Evolutionary conservation across 2,329 filamentous ascomycete genomes (phyloP).

Genomic region (Pezizomycotina sp.): DNA sequence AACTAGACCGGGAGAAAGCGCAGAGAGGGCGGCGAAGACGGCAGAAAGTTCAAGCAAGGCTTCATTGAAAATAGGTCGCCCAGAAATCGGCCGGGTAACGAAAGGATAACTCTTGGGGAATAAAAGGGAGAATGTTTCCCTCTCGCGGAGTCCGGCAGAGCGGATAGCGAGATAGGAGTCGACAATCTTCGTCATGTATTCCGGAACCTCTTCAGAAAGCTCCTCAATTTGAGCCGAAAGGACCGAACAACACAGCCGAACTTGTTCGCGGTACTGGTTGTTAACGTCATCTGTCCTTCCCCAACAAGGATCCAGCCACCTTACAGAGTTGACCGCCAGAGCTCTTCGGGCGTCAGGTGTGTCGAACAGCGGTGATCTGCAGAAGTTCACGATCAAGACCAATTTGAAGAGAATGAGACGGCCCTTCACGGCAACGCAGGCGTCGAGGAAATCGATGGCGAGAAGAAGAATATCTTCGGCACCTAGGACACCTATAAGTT

Average conservation of each 20-base stretch:
- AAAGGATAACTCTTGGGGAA: slow-evolving; percentile 89
- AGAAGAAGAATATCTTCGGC: slow-evolving; percentile 79
- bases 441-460: slow-evolving; percentile 84
- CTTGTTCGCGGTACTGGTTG: slow-evolving; percentile 81
- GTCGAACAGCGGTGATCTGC: slow-evolving; percentile 63
- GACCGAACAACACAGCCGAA: slow-evolving; percentile 83
- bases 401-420: slow-evolving; percentile 86
- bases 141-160: slow-evolving; percentile 41
- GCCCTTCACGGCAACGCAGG: slow-evolving; percentile 70
- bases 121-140: slow-evolving; percentile 57
- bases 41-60: slow-evolving; percentile 76
- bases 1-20: slow-evolving; percentile 55
- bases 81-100: slow-evolving; percentile 49
- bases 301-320: slow-evolving; percentile 92
- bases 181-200: slow-evolving; percentile 79
- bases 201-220: slow-evolving; percentile 63
- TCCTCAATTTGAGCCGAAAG: slow-evolving; percentile 69
- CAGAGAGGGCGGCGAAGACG: slow-evolving; percentile 66
- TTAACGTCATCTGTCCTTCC: slow-evolving; percentile 55
- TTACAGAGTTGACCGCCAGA: slow-evolving; percentile 63
- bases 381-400: slow-evolving; percentile 82
- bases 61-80: slow-evolving; percentile 58
- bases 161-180: slow-evolving; percentile 73
- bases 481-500: slow-evolving; percentile 58
- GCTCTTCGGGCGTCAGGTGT: slow-evolving; percentile 57